phyloP scores from a whole-genome alignment of 2,329 filamentous ascomycete genomes.

The Penicillium crustosum region DNA sequence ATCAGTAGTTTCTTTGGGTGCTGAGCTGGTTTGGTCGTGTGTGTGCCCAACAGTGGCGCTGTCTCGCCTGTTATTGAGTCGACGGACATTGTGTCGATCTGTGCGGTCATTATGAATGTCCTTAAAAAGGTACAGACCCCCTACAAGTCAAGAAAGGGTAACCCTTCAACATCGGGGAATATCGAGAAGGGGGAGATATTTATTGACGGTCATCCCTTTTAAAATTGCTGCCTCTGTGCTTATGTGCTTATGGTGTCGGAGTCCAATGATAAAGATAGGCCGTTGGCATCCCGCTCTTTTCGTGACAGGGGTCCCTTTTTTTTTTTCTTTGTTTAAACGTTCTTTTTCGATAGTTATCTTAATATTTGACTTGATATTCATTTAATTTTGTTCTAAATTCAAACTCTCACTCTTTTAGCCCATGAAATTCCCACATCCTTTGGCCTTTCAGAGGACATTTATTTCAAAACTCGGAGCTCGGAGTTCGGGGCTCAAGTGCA shows the following conservation, averaged over 20 bases:
- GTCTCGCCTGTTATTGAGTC: conserved; percentile 7
- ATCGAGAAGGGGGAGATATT: background rate
- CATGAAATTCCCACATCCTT: background rate
- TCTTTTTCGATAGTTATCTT: too few relatives aligned
- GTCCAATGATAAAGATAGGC: background rate
- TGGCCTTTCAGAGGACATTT: background rate
- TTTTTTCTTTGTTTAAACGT: background rate
- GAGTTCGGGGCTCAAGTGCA: background rate
- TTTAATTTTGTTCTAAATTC: too few relatives aligned
- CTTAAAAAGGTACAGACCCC: background rate
- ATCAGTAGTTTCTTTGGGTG: conserved; percentile 20
- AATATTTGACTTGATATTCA: too few relatives aligned
- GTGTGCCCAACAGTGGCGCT: conserved; percentile 10
- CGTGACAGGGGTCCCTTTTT: background rate
- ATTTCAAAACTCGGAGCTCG: conserved; percentile 2
- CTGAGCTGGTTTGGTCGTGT: background rate
- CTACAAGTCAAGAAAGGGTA: background rate
- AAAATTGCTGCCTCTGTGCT: background rate
- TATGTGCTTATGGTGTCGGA: background rate
- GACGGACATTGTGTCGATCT: background rate
- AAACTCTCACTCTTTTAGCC: too few relatives aligned
- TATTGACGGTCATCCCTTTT: background rate
- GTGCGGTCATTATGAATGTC: background rate
- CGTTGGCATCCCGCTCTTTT: background rate
- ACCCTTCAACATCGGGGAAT: background rate